These are phyloP conservation scores for Geum urbanum DNA, from an alignment of 306 rosid species.

Conservation along the genomic window DNA sequence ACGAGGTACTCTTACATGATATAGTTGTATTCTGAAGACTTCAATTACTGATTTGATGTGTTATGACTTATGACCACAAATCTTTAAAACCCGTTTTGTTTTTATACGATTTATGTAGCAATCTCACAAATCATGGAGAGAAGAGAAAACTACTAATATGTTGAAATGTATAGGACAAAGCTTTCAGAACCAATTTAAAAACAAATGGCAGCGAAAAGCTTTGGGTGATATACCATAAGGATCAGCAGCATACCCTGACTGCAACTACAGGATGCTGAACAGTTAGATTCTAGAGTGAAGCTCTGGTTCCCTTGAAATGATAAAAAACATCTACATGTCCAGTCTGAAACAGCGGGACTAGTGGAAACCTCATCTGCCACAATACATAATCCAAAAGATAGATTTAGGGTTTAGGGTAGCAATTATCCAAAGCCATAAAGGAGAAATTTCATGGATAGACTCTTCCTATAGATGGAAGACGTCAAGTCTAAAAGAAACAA, in stretches of 20 bases:
- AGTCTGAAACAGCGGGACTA: slow-evolving; percentile 45
- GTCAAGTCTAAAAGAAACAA: no score
- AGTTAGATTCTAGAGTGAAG: slow-evolving; percentile 48
- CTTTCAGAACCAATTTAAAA: slow-evolving; percentile 1
- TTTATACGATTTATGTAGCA: background rate
- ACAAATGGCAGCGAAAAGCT: slow-evolving; percentile 18
- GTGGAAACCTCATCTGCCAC: slow-evolving; percentile 48
- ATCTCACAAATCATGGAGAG: background rate
- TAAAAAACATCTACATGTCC: slow-evolving; percentile 71
- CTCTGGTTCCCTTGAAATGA: slow-evolving; percentile 43
- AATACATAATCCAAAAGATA: slow-evolving; percentile 23
- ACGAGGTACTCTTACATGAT: background rate
- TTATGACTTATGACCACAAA: background rate
- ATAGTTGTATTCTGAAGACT: background rate
- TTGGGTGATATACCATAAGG: slow-evolving; percentile 27
- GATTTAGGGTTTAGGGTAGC: background rate
- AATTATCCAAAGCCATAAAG: no score
- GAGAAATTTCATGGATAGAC: background rate
- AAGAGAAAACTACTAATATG: background rate
- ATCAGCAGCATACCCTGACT: slow-evolving; percentile 54
- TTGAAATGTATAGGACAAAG: background rate
- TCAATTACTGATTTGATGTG: background rate
- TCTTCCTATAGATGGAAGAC: background rate
- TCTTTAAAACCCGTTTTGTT: background rate
- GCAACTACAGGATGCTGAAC: slow-evolving; percentile 85